A percentile compares a stretch with the other conserved stretches of the same genome.
These are phyloP conservation scores for Candida sp. DNA, from an alignment of 1,139 yeast species.

Conservation along the genomic window DNA sequence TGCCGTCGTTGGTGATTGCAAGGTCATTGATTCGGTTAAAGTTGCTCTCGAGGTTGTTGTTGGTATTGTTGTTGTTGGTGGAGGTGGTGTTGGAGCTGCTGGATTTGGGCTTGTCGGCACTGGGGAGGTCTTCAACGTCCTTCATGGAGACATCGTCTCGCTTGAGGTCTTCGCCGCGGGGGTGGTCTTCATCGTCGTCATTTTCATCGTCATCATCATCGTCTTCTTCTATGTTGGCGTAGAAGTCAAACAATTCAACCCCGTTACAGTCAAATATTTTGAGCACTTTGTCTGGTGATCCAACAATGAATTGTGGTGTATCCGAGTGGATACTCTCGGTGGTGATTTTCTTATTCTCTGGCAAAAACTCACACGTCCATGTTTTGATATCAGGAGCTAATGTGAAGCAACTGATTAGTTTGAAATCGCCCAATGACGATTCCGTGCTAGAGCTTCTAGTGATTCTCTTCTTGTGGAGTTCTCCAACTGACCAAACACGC, in stretches of 20 bases:
- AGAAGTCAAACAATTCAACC: conserved; percentile 46
- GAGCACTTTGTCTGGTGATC: conserved; percentile 79
- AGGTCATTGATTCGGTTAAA: conserved; percentile 68
- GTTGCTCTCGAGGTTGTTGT: conserved; percentile 22
- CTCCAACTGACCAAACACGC: conserved; percentile 67
- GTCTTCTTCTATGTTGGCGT: conserved; percentile 39
- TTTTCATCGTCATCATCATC: conserved; percentile 5
- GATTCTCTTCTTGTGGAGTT: conserved; percentile 23
- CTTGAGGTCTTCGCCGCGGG: neutral
- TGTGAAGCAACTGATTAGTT: conserved; percentile 39
- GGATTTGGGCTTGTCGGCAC: neutral
- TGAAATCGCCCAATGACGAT: conserved; percentile 14
- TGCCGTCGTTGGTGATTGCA: conserved; percentile 65
- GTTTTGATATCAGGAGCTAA: conserved; percentile 46
- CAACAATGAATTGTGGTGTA: conserved; percentile 65
- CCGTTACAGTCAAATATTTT: conserved; percentile 60
- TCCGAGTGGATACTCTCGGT: conserved; percentile 10
- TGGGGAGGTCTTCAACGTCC: conserved; percentile 10
- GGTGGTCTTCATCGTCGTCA: neutral
- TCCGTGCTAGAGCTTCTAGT: conserved; percentile 4
- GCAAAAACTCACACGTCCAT: conserved; percentile 81
- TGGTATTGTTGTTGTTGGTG: neutral
- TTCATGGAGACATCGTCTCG: conserved; percentile 17
- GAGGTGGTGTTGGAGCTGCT: neutral
- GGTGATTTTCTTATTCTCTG: conserved; percentile 24